These are phyloP conservation scores for Paecilomyces variotii DNA, from an alignment of 2,329 filamentous ascomycete species.

Conservation along the genomic window DNA sequence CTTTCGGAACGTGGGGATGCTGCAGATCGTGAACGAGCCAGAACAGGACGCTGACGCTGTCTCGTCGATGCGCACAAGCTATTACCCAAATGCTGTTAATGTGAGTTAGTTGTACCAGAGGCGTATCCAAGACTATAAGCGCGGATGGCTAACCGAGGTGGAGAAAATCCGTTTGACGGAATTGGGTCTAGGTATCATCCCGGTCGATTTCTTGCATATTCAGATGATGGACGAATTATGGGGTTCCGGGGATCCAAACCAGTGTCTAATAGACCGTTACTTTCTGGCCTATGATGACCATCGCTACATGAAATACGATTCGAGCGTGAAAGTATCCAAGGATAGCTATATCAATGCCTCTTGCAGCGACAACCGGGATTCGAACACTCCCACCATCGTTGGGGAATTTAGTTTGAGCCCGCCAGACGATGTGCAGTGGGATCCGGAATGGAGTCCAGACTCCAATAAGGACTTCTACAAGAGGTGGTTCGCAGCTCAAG, in stretches of 20 bases:
- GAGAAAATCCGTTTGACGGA: constrained; percentile 45
- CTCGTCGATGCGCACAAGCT: constrained; percentile 32
- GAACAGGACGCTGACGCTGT: constrained; percentile 29
- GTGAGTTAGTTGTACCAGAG: constrained; percentile 12
- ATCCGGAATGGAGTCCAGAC: constrained; percentile 35
- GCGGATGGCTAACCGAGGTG: background rate
- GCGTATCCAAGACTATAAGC: constrained; percentile 2
- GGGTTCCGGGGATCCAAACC: constrained; percentile 48
- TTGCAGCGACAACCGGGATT: constrained; percentile 41
- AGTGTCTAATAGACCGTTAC: constrained; percentile 36
- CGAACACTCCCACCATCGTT: constrained; percentile 43
- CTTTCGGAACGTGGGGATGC: constrained; percentile 51
- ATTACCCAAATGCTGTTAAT: constrained; percentile 41
- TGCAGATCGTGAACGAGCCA: constrained; percentile 54
- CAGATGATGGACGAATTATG: constrained; percentile 47
- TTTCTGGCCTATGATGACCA: constrained; percentile 51
- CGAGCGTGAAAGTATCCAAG: constrained; percentile 36
- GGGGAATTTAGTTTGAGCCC: constrained; percentile 53
- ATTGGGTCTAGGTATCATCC: constrained; percentile 32
- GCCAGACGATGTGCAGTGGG: constrained; percentile 42
- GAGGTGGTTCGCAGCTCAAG: constrained; percentile 51
- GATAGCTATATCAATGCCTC: constrained; percentile 44
- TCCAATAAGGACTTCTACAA: constrained; percentile 46
- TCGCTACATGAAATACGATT: constrained; percentile 51
- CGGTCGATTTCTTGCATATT: constrained; percentile 44